phyloP scores from a whole-genome alignment of 148 eudicot species.

The Vaccinium corymbosum region DNA sequence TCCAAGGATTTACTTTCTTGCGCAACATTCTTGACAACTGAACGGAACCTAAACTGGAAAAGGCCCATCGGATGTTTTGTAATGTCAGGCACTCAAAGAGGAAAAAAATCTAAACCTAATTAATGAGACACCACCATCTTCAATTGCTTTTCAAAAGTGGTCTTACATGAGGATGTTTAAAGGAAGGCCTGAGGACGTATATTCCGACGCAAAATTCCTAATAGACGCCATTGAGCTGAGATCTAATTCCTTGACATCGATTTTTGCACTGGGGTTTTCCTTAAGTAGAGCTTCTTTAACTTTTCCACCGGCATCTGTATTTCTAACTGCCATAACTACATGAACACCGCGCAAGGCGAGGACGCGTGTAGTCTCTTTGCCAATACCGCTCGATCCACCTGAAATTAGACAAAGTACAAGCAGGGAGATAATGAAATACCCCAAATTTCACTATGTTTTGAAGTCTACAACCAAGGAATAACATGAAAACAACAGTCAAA shows the following conservation, averaged over 20 bases:
- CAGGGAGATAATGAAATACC: background rate
- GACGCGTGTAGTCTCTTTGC: conserved; percentile 70
- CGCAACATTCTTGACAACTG: too few species aligned
- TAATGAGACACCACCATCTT: too few species aligned
- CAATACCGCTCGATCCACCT: conserved; percentile 94
- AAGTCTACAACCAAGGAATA: too few species aligned
- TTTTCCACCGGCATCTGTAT: conserved; percentile 46
- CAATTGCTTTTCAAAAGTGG: background rate
- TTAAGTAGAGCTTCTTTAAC: conserved; percentile 49
- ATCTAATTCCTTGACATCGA: conserved; percentile 83
- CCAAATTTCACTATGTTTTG: background rate
- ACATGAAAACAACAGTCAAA: too few species aligned
- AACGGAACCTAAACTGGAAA: background rate
- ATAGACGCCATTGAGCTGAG: conserved; percentile 75
- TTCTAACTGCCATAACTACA: conserved; percentile 81
- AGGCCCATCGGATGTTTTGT: too few species aligned
- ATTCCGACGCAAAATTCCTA: conserved; percentile 58
- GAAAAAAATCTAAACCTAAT: too few species aligned
- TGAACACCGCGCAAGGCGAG: conserved; percentile 84
- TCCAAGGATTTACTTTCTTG: too few species aligned
- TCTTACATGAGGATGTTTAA: conserved; percentile 76
- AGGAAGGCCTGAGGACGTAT: conserved; percentile 47
- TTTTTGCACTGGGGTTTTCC: conserved; percentile 59
- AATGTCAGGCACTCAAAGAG: too few species aligned
- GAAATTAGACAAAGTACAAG: background rate